Evolutionary conservation across 768 basidiomycete genomes (phyloP), one percentile per base, ranked within the genome.

Genomic region (Macrolepiota fuliginosa): DNA sequence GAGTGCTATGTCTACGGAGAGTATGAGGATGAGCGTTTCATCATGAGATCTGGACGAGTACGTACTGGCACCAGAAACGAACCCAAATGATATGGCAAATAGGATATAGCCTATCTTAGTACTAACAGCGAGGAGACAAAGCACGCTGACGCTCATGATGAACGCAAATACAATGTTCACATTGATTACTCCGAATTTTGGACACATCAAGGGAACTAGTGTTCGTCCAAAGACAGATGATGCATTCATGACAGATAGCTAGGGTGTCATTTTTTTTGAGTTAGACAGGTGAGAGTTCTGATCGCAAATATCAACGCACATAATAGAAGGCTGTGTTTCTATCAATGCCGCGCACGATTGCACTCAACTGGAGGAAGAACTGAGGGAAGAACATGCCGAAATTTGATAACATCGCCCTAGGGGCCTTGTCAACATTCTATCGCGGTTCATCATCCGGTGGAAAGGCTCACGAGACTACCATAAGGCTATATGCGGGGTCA

Each of bases 171-270:
- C 66, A 25, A 78, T 73, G 5, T 79, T 67, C 10, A 79, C 63
- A 60, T 75, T 80, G 63, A 78, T 76, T 3, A 79, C 74, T 5
- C 84, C 81, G 56, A 74, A 60, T 54, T 62, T 66, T 27, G 73
- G 66, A 7, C 77, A 77, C 27, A 84, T 67, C 17, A 80, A 69
- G 58, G 78, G 81, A 0, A 81, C 73, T 11, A 81, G 63, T 1
- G 83, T 62, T 53, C 84, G 79, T 3, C 84, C 85, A n/a, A 82
- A 53, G 11, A 79, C 67, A 47, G 78, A 79, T 12, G 76, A 73
- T 7, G 74, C 83, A 65, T 85, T 88, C 29, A 32, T 32, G 29
- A 32, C 7, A 32, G 29, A 32, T 3, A 32, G 29, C 29, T 32
- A 32, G 29, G 29, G 29, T 32, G 29, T 32, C 29, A 7, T 3